Conservation (phyloP, 2,329 filamentous ascomycete genomes). For the Xylariales sp. region DNA sequence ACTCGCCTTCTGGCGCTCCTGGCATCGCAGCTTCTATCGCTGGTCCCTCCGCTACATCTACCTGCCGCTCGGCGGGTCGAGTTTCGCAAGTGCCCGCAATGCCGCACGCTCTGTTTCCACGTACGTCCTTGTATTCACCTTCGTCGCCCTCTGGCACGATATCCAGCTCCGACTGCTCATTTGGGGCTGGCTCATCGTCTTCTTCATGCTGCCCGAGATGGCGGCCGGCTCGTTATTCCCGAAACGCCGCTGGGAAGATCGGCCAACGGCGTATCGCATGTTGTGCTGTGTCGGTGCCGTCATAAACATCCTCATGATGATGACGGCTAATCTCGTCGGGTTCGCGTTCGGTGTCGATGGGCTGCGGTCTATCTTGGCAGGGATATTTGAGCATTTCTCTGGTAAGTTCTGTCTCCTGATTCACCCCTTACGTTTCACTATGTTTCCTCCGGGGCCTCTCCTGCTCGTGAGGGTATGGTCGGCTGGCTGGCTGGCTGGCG, state of each 20-base stretch:
- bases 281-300: conserved; percentile 85
- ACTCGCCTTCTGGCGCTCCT: conserved; percentile 92
- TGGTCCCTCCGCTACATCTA: conserved; percentile 96
- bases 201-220: conserved; percentile 94
- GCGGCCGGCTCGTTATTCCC: conserved; percentile 79
- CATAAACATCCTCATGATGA: conserved; percentile 92
- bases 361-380: conserved; percentile 77
- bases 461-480: background rate
- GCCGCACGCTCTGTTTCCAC: conserved; percentile 74
- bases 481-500: background rate
- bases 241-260: conserved; percentile 72
- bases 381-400: conserved; percentile 80
- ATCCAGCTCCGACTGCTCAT: conserved; percentile 90
- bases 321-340: conserved; percentile 91
- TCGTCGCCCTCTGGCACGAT: conserved; percentile 98
- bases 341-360: conserved; percentile 95
- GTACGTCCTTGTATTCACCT: conserved; percentile 89
- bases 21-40: conserved; percentile 95
- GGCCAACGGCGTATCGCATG: conserved; percentile 79
- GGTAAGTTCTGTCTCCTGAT: conserved; percentile 57
- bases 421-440: background rate
- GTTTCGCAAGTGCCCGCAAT: conserved; percentile 58
- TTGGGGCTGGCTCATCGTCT: conserved; percentile 96
- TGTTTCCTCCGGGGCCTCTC: background rate
- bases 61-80: conserved; percentile 83